These are phyloP conservation scores for Globisporangium rhizosaccharum DNA, from an alignment of 352 stramenopile genomes.

Conservation along the genomic window DNA sequence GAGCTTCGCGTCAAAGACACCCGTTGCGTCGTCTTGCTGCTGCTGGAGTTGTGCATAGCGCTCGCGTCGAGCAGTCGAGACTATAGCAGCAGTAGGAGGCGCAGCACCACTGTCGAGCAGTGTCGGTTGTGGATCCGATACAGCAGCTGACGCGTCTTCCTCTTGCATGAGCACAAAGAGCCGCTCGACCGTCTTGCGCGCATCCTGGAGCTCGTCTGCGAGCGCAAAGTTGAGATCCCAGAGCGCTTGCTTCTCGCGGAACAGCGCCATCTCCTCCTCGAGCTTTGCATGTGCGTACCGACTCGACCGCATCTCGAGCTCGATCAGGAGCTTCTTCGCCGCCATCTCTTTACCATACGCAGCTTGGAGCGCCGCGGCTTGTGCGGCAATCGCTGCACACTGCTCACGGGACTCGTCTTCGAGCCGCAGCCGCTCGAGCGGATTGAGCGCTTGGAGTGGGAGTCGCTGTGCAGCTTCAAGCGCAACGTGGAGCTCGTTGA, in stretches of 20 bases:
- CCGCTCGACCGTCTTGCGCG: conserved; percentile 34
- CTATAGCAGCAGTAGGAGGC: too few relatives aligned
- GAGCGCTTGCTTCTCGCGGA: conserved; percentile 53
- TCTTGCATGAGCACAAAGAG: conserved; percentile 32
- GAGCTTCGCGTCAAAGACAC: conserved; percentile 46
- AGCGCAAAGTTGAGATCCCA: conserved; percentile 50
- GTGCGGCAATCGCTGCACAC: conserved; percentile 16
- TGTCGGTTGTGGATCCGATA: not conserved
- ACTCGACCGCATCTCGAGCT: conserved; percentile 39
- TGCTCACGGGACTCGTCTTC: conserved; percentile 22
- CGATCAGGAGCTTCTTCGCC: conserved; percentile 34
- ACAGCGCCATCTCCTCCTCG: conserved; percentile 48
- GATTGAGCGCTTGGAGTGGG: conserved; percentile 46
- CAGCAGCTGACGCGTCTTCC: not conserved
- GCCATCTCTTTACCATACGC: conserved; percentile 14
- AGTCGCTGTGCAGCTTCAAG: conserved; percentile 40
- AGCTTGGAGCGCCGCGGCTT: conserved; percentile 17
- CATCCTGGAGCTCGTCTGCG: conserved; percentile 31
- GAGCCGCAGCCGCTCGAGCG: conserved; percentile 40
- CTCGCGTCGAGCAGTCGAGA: too few relatives aligned
- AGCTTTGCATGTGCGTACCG: conserved; percentile 41
- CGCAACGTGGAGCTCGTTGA: conserved; percentile 32
- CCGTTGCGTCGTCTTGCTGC: conserved; percentile 31
- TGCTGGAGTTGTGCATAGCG: too few relatives aligned
- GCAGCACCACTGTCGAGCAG: too few relatives aligned